Evolutionary conservation across 495 filamentous ascomycete genomes (phyloP), one percentile per base, ranked within the genome.

Genomic region (Annulohypoxylon moriforme): DNA sequence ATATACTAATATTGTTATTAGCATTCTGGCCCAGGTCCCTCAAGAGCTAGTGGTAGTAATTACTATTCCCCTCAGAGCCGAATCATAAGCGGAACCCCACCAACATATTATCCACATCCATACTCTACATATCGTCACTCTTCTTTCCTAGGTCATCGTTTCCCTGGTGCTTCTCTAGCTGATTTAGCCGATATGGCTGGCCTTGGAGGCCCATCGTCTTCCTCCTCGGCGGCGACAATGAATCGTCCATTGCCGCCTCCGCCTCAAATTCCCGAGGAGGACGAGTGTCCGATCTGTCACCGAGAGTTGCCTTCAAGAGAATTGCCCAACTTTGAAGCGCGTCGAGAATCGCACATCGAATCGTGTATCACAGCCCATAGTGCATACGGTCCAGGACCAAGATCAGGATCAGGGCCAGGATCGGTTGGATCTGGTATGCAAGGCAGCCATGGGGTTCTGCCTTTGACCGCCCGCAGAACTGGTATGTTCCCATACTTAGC

Each of bases 221-320:
- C 72, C 50, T 85, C 20, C 81, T 81, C 9, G 78, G 72, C 75
- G 60, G 65, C 68, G 18, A 60, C 72, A 34, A 59, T 70, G 33
- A 66, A 75, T 73, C 67, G 63, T 71, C 71, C 74, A 72, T 71
- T 74, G 69, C 72, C 75, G 58, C 61, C 63, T 49, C 68, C 75
- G 27, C 74, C 76, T 27, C 77, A 81, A 31, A 82, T 93, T 7
- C 81, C 86, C 16, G 95, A 98, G 75, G 91, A 93, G 69, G 96
- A 98, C 78, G 89, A 95, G 63, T 99, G 96, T 75, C 94, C 94
- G 3, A 89, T 98, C 60, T 99, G 96, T 73, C 91, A 94, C 66
- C 81, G 81, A 9, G 87, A 89, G 69, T 88, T 98, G 6, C 94
- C 94, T 0, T 85, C 90, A 8, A 82, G 90, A 20, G 83, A 80